Evolutionary conservation across 2,329 filamentous ascomycete species (phyloP).

Genomic region (Cladophialophora yegresii): DNA sequence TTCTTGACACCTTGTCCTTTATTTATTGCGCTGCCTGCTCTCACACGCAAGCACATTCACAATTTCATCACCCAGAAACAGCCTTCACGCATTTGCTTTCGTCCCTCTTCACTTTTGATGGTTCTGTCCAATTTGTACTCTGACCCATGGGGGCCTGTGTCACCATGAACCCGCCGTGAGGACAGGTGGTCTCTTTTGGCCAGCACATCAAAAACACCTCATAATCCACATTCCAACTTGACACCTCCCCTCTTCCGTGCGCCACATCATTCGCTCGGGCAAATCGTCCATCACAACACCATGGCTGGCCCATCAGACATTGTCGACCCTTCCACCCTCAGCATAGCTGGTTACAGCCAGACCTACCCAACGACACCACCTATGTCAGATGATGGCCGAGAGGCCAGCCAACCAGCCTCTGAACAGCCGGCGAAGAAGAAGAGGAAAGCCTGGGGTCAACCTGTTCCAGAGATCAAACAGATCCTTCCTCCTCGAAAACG

Average conservation of each 20-base stretch:
- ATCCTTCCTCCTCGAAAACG: conserved; percentile 67
- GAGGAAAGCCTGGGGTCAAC: conserved; percentile 98
- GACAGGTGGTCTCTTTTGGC: conserved; percentile 34
- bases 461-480: conserved; percentile 86
- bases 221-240: conserved; percentile 22
- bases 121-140: conserved; percentile 22
- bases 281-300: conserved; percentile 10
- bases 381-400: conserved; percentile 27
- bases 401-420: conserved; percentile 22
- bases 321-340: conserved; percentile 27
- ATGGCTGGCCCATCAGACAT: conserved; percentile 28
- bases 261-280: conserved; percentile 2
- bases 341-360: conserved; percentile 22
- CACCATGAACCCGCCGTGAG: conserved; percentile 32
- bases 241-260: conserved; percentile 13
- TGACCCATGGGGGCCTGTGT: conserved; percentile 19
- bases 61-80: conserved; percentile 13
- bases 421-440: conserved; percentile 63
- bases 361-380: conserved; percentile 32
- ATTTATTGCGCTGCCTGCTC: conserved; percentile 33
- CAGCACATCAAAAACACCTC: conserved; percentile 15
- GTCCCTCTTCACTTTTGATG: conserved; percentile 17
- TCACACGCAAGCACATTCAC: conserved; percentile 1
- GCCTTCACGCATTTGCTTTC: conserved; percentile 15
- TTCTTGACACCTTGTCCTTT: conserved; percentile 31